Conservation (phyloP, 2,329 filamentous ascomycete species). For the Purpureocillium takamizusanense region DNA sequence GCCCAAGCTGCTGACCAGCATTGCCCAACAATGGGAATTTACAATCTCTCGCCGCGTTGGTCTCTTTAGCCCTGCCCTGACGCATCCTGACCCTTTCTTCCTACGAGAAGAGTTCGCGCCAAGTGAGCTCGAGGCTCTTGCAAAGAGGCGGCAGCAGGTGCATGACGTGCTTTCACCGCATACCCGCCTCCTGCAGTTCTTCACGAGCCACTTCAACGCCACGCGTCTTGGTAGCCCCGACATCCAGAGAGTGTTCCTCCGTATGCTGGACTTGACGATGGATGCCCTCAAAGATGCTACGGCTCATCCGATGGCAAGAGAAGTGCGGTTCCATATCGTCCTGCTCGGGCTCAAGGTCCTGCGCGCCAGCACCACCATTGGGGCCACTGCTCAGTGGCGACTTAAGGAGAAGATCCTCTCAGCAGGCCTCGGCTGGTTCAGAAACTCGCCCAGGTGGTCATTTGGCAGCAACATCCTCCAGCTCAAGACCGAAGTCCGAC, state of each 20-base stretch:
- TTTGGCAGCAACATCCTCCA: slow-evolving; percentile 92
- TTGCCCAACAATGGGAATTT: slow-evolving; percentile 84
- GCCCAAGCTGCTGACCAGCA: slow-evolving; percentile 74
- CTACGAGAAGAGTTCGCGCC: slow-evolving; percentile 87
- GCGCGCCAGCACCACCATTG: slow-evolving; percentile 59
- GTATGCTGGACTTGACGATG: slow-evolving; percentile 71
- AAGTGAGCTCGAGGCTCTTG: slow-evolving; percentile 67
- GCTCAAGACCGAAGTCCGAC: slow-evolving; percentile 80
- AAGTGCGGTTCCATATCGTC: slow-evolving; percentile 84
- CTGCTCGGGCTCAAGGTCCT: slow-evolving; percentile 75
- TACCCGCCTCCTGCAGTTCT: slow-evolving; percentile 74
- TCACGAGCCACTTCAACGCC: slow-evolving; percentile 91
- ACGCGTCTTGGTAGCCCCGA: slow-evolving; percentile 78
- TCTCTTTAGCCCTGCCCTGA: slow-evolving; percentile 66
- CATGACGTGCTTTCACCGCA: slow-evolving; percentile 84
- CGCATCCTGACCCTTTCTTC: slow-evolving; percentile 81
- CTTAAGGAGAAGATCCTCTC: slow-evolving; percentile 85
- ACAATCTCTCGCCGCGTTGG: slow-evolving; percentile 71
- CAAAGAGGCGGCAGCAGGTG: slow-evolving; percentile 66
- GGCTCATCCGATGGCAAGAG: slow-evolving; percentile 78
- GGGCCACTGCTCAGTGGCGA: slow-evolving; percentile 60
- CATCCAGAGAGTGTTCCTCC: slow-evolving; percentile 71
- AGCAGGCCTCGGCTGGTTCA: slow-evolving; percentile 84
- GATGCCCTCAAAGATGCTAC: slow-evolving; percentile 61
- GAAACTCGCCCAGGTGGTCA: slow-evolving; percentile 75